Base-by-base conservation (phyloP, 352 stramenopile genomes). In the Aphanomyces astaci region DNA sequence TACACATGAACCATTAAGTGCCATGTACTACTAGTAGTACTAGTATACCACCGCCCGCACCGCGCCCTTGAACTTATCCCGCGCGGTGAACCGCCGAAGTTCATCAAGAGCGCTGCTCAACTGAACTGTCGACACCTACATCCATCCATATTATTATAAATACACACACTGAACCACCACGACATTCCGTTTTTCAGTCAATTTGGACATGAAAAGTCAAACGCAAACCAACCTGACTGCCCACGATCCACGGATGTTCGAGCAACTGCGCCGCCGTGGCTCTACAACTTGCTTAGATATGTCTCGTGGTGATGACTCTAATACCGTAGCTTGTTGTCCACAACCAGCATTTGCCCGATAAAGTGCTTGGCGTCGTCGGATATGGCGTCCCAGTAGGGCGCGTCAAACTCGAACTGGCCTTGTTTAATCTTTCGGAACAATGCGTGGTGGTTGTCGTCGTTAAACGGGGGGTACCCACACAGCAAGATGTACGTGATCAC, bases 361-460 rank as follows among this genome's bases (percentile, higher is more conserved):
- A 96, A 93, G 51, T 95, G 86, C 75, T 96, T 96, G 59, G 88
- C 88, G 45, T 96, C 82, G 22, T 84, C 72, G 46, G 87, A 96
- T 48, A 96, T 84, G 40, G 93, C 82, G 71, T 96, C 88, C 88
- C 88, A 96, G 71, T 94, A 94, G 19, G 87, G 86, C 31, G 86
- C 90, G 66, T 94, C 84, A 67, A 86, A 96, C 63, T 95, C 84
- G 72, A 85, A 95, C 53, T 92, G 85, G 46, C 88, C 87, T 66
- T 84, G 84, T n/a, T 80, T 75, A 72, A 96, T 95, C 73, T 91
- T 90, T 54, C 79, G 78, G 73, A 94, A 99, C 40, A 99, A 76
- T 33, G 93, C 78, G 2, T 88, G 75, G 71, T 98, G 89, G 67
- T 97, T 98, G 52, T 97, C 92, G 75, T 98, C 94, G 69, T 98